These are phyloP conservation scores for Ascocoryne sarcoides DNA, from an alignment of 2,329 filamentous ascomycete species.

Conservation along the genomic window DNA sequence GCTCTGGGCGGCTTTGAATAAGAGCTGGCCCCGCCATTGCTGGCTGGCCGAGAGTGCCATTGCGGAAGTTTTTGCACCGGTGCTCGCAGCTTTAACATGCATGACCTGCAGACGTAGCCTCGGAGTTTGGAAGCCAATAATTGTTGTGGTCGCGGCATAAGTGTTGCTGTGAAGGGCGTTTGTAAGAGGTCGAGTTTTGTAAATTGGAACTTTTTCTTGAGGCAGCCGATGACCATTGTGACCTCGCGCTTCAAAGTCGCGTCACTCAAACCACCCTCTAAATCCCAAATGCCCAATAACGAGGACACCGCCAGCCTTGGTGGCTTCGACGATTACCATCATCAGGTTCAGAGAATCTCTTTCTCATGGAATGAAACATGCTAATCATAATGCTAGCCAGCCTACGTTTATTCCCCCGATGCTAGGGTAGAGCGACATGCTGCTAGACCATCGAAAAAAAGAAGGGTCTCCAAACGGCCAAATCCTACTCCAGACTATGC, in stretches of 20 bases:
- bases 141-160: slow-evolving; percentile 26
- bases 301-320: slow-evolving; percentile 19
- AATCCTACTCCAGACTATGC: slow-evolving; percentile 1
- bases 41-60: not conserved
- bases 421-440: slow-evolving; percentile 13
- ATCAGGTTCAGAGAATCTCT: slow-evolving; percentile 23
- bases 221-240: too few species aligned
- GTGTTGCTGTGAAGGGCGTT: slow-evolving; percentile 14
- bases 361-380: not conserved
- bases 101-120: slow-evolving; percentile 28
- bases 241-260: too few species aligned
- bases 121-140: slow-evolving; percentile 20
- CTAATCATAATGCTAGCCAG: slow-evolving; percentile 21
- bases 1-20: too few species aligned
- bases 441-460: slow-evolving; percentile 29
- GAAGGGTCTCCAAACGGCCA: slow-evolving; percentile 25
- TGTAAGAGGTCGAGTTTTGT: slow-evolving; percentile 6
- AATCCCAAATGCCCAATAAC: slow-evolving; percentile 24
- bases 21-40: too few species aligned
- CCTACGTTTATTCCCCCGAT: slow-evolving; percentile 30
- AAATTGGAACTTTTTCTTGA: too few species aligned
- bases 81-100: slow-evolving; percentile 22
- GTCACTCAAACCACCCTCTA: not conserved
- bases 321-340: slow-evolving; percentile 25
- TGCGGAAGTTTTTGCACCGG: not conserved